These are phyloP conservation scores for Elongisporangium undulatum DNA, from an alignment of 352 stramenopile species.

Conservation along the genomic window DNA sequence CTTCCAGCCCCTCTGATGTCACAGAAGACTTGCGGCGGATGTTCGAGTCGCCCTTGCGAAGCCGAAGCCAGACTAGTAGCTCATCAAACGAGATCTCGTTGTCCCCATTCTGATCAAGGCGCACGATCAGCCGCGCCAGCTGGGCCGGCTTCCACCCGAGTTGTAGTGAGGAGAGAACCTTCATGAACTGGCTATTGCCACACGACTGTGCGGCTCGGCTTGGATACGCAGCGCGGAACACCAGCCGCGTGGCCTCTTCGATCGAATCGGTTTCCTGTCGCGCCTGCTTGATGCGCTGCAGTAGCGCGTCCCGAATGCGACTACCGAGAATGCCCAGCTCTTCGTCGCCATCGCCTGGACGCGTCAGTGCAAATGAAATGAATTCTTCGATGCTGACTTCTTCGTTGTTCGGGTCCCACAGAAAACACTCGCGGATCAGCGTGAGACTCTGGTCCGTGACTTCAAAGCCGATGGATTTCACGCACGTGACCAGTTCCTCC, in stretches of 20 bases:
- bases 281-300: conserved; percentile 25
- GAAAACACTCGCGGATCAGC: conserved; percentile 56
- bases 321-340: conserved; percentile 53
- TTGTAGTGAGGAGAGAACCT: conserved; percentile 26
- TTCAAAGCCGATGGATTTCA: conserved; percentile 41
- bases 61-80: conserved; percentile 57
- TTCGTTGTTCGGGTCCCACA: conserved; percentile 18
- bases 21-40: background rate
- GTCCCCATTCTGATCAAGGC: conserved; percentile 52
- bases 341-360: conserved; percentile 10
- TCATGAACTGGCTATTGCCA: conserved; percentile 27
- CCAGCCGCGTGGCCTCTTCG: conserved; percentile 48
- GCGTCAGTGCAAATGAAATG: conserved; percentile 63
- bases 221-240: conserved; percentile 47
- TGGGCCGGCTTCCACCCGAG: conserved; percentile 41
- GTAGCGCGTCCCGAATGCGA: conserved; percentile 38
- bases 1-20: background rate
- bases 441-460: conserved; percentile 34
- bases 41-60: conserved; percentile 7
- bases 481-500: conserved; percentile 40
- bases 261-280: conserved; percentile 29
- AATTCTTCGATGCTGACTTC: conserved; percentile 60
- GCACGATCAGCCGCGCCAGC: conserved; percentile 44
- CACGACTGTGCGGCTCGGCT: conserved; percentile 15
- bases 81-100: conserved; percentile 63